A percentile compares a stretch with the other conserved stretches of the same genome.
Evolutionary conservation across 2,329 filamentous ascomycete genomes (phyloP).

Genomic region (Ascochyta viciae-villosae): DNA sequence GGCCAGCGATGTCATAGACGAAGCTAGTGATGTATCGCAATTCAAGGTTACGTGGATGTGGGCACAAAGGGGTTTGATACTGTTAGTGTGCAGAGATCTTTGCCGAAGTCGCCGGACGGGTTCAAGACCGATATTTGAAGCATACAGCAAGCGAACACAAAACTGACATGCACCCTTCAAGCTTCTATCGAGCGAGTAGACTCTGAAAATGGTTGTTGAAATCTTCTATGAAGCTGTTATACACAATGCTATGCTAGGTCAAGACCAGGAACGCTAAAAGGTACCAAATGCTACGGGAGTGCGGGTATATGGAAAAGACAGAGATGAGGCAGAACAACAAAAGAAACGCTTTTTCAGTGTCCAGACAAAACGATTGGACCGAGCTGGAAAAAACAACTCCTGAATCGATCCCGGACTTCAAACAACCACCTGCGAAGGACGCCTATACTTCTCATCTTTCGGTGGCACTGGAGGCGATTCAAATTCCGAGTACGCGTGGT

Average conservation of each 20-base stretch:
- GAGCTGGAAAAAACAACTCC: not conserved
- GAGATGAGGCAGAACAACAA: not conserved
- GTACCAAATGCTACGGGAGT: not conserved
- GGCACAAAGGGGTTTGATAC: too few relatives aligned
- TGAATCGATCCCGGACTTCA: not conserved
- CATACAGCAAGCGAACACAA: too few relatives aligned
- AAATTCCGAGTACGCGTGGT: slow-evolving; percentile 12
- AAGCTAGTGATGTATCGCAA: too few relatives aligned
- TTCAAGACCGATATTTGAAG: too few relatives aligned
- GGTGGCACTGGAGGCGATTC: slow-evolving; percentile 24
- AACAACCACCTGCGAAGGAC: not conserved
- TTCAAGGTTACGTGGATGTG: too few relatives aligned
- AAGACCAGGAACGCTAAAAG: not conserved
- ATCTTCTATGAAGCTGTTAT: not conserved
- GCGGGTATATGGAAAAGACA: not conserved
- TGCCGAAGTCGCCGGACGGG: too few relatives aligned
- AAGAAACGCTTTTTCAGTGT: not conserved
- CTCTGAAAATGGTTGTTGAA: not conserved
- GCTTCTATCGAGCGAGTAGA: too few relatives aligned
- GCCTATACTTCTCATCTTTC: slow-evolving; percentile 22
- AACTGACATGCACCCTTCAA: too few relatives aligned
- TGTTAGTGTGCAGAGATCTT: too few relatives aligned
- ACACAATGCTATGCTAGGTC: not conserved
- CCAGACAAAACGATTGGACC: not conserved
- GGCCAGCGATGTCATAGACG: too few relatives aligned